A percentile compares a stretch with the other conserved stretches of the same genome.
Conservation (phyloP, 139 green algal genomes). For the Pycnococcus provasolii region DNA sequence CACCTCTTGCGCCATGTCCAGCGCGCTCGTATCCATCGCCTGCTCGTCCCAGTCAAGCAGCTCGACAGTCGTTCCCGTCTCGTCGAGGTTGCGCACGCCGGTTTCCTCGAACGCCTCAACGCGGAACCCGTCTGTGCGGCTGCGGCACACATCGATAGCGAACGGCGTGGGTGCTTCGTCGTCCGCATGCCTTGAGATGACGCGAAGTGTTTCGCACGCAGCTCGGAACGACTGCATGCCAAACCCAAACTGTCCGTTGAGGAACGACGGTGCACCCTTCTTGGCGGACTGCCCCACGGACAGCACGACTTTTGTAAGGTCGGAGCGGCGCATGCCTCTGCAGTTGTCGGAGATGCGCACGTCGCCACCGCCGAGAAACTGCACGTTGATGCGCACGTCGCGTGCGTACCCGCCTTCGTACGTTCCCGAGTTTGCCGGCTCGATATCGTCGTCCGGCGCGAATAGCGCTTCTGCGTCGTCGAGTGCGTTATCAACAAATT, state of each 20-base stretch:
- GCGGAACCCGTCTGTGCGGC: not conserved
- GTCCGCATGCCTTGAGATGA: not conserved
- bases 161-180: not conserved
- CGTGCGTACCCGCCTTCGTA: conserved; percentile 2
- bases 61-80: conserved; percentile 1
- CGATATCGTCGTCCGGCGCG: conserved; percentile 1
- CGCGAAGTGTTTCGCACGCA: not conserved
- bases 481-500: conserved; percentile 17
- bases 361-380: not conserved
- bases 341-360: conserved; percentile 17
- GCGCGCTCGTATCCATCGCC: conserved; percentile 10
- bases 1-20: conserved; percentile 15
- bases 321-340: conserved; percentile 10
- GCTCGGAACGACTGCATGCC: conserved; percentile 17
- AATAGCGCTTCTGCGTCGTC: conserved; percentile 13
- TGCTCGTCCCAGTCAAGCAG: conserved; percentile 13
- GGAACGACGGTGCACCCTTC: conserved; percentile 8
- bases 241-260: conserved; percentile 19
- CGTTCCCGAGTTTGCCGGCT: not conserved
- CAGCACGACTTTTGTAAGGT: conserved; percentile 11
- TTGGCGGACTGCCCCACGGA: conserved; percentile 11
- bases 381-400: conserved; percentile 7
- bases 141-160: not conserved
- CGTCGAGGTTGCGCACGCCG: not conserved
- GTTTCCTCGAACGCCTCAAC: conserved; percentile 1